Evolutionary conservation across 2,329 filamentous ascomycete species (phyloP).

Genomic region (Ophiocordyceps australis): DNA sequence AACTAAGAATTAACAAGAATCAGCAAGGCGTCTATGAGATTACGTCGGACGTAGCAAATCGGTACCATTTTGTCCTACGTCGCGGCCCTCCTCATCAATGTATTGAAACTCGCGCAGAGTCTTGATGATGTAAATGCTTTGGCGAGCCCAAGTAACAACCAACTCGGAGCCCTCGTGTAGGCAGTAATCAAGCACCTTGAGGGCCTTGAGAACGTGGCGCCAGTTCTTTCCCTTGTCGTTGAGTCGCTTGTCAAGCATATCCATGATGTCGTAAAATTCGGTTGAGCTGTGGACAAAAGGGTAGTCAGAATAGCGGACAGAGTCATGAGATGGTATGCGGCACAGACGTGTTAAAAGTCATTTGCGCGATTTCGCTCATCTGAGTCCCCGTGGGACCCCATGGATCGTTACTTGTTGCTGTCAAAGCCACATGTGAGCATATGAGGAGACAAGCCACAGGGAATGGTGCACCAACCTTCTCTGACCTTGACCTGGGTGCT

Average conservation of each 20-base stretch:
- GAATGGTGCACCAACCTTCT: conserved; percentile 57
- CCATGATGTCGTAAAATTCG: conserved; percentile 99
- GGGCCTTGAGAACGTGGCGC: conserved; percentile 91
- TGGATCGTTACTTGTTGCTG: conserved; percentile 95
- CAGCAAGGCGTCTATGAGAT: too few species aligned
- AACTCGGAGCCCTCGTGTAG: conserved; percentile 92
- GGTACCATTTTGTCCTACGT: conserved; percentile 89
- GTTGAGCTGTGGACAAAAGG: conserved; percentile 43
- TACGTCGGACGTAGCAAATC: too few species aligned
- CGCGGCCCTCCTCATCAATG: conserved; percentile 83
- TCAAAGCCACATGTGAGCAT: too few species aligned
- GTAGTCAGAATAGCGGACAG: background rate
- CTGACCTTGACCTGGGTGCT: conserved; percentile 93
- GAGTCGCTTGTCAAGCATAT: conserved; percentile 96
- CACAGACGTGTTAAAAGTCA: conserved; percentile 91
- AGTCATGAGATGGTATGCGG: background rate
- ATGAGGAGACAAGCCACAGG: too few species aligned
- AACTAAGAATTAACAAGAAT: conserved; percentile 33
- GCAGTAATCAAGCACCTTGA: conserved; percentile 96
- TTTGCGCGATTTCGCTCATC: conserved; percentile 95
- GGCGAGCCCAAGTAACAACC: conserved; percentile 92
- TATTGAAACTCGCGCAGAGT: conserved; percentile 95
- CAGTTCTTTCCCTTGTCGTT: conserved; percentile 99
- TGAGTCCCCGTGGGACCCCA: conserved; percentile 97
- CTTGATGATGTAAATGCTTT: conserved; percentile 98